A percentile compares a stretch with the other conserved stretches of the same genome.
These are phyloP conservation scores for Brassica carinata DNA, from an alignment of 345 rosid genomes.

Conservation along the genomic window DNA sequence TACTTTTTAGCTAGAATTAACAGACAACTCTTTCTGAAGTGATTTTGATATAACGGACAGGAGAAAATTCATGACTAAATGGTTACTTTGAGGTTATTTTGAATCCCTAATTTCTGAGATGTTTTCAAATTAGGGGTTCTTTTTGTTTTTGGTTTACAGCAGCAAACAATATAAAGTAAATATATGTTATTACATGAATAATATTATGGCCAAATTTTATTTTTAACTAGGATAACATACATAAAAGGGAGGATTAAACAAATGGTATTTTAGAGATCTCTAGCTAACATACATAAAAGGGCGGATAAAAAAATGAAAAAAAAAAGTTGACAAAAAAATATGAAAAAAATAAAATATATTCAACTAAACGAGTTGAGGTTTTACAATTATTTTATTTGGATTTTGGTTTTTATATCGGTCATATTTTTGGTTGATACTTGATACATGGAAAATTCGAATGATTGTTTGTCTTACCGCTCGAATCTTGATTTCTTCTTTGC, in stretches of 20 bases:
- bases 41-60: not conserved
- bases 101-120: not conserved
- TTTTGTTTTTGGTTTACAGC: not conserved
- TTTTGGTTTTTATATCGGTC: not conserved
- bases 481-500: conserved; percentile 3
- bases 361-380: not conserved
- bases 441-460: not conserved
- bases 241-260: not conserved
- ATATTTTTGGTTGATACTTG: not conserved
- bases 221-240: too few species aligned
- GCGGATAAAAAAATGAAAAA: not conserved
- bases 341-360: not conserved
- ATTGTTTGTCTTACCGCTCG: not conserved
- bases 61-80: not conserved
- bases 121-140: not conserved
- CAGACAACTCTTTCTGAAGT: not conserved
- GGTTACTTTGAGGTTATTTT: not conserved
- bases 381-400: not conserved
- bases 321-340: too few species aligned
- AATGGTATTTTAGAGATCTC: not conserved
- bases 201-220: not conserved
- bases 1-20: not conserved
- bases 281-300: not conserved
- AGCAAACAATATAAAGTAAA: not conserved
- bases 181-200: not conserved